phyloP scores from a whole-genome alignment of 306 rosid species.

The Cucumis hystrix region DNA sequence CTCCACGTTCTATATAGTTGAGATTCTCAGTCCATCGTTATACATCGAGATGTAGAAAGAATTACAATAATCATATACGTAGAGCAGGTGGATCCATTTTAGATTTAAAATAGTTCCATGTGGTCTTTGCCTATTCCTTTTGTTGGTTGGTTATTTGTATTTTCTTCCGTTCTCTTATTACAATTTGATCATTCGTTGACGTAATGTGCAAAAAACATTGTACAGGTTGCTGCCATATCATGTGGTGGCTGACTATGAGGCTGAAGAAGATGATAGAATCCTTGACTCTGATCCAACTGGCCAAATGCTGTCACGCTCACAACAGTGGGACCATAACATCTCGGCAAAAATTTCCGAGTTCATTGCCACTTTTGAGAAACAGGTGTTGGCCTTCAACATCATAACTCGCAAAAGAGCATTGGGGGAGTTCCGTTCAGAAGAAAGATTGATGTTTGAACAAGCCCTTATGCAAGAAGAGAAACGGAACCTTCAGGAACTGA shows the following conservation, averaged over 20 bases:
- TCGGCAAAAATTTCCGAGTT: slow-evolving; percentile 83
- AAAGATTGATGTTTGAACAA: slow-evolving; percentile 90
- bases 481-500: slow-evolving; percentile 49
- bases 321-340: slow-evolving; percentile 96
- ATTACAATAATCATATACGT: background rate
- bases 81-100: background rate
- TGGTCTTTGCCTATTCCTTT: background rate
- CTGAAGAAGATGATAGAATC: slow-evolving; percentile 95
- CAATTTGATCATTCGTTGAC: background rate
- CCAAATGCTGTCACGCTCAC: slow-evolving; percentile 81
- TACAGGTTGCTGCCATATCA: slow-evolving; percentile 84
- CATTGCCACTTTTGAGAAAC: slow-evolving; percentile 91
- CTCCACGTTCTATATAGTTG: background rate
- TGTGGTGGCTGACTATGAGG: slow-evolving; percentile 98
- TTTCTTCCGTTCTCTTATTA: background rate
- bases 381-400: slow-evolving; percentile 84
- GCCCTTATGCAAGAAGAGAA: slow-evolving; percentile 90
- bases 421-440: slow-evolving; percentile 96
- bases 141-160: background rate
- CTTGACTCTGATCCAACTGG: slow-evolving; percentile 94
- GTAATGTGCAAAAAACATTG: background rate
- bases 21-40: background rate
- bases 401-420: slow-evolving; percentile 59
- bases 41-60: background rate
- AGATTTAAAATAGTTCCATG: background rate